Evolutionary conservation across 1,139 yeast species (phyloP), one percentile per base, ranked within the genome.

Genomic region (Yamadazyma spencermartinsiae): DNA sequence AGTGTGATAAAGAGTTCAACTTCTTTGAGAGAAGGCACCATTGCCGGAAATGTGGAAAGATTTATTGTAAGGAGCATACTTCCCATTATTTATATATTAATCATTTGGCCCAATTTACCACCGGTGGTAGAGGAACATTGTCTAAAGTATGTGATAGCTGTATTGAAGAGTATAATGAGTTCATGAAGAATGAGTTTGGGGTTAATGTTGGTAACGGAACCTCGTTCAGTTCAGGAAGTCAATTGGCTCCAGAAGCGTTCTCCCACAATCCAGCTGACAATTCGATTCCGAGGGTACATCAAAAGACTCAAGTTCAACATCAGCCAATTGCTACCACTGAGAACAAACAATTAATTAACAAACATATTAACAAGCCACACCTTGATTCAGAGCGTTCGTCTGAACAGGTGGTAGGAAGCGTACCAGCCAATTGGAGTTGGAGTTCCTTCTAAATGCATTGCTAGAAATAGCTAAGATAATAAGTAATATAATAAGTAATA

Each of bases 31-130:
- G 98, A 46, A 79, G 94, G 42, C 98, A 90, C 57, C 98, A 90
- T 63, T 90, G 98, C 58, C 76, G 98, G 37, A 83, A 86, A 55
- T 90, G 98, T 65, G 98, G 98, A 14, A 95, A 88, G 21, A 77
- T 90, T 11, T 90, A 84, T 56, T 90, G 98, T 62, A 82, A 82
- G 37, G 84, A 80, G 41, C 81, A 80, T 48, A 68, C 81, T 7
- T 65, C 71, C 21, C 81, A 78, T 52, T 75, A 58, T 46, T 58
- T 77, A 26, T 77, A 77, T 52, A 73, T 90, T 44, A 90, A 88
- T 54, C 72, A 73, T 36, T 64, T 78, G 50, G 92, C 95, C 19
- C 76, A 82, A 55, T 79, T 86, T 63, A 77, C 87, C 39, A 77
- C 88, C 44, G 92, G 89, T 35, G 82, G 87, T 10, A 68, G 82